Evolutionary conservation across 495 filamentous ascomycete genomes (phyloP).

Genomic region (Astrothelium subdiscretum): DNA sequence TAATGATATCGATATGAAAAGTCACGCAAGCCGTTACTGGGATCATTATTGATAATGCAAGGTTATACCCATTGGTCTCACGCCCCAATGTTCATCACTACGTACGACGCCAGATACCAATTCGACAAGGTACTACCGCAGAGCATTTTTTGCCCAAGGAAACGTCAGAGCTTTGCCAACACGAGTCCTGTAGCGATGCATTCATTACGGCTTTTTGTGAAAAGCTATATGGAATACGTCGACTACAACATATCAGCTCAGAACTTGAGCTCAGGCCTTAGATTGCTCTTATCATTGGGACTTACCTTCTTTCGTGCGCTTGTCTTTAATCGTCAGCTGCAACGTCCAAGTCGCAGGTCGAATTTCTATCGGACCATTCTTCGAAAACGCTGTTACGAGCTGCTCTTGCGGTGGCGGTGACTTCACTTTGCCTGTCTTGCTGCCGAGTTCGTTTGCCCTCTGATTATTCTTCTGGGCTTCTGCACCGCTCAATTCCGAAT

Average conservation of each 20-base stretch:
- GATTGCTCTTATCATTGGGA: not conserved
- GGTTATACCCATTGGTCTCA: not conserved
- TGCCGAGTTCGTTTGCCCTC: not conserved
- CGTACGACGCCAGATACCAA: no score
- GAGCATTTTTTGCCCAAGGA: no score
- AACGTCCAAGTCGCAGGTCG: not conserved
- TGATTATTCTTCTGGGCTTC: not conserved
- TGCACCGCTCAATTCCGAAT: not conserved
- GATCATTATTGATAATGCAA: no score
- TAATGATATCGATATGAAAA: not conserved
- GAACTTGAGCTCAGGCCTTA: not conserved
- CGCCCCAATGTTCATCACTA: no score
- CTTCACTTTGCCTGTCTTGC: not conserved
- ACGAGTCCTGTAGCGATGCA: not conserved
- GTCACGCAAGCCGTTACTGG: no score
- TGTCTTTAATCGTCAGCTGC: not conserved
- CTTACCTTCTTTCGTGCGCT: not conserved
- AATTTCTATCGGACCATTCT: not conserved
- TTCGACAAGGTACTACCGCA: no score
- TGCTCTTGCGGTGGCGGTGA: not conserved
- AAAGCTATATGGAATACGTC: not conserved
- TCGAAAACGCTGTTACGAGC: not conserved
- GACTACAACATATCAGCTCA: not conserved
- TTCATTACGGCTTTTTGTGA: not conserved
- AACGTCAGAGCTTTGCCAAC: no score